Base-by-base conservation (phyloP, 345 rosid species). In the Citrus mangshanensis region DNA sequence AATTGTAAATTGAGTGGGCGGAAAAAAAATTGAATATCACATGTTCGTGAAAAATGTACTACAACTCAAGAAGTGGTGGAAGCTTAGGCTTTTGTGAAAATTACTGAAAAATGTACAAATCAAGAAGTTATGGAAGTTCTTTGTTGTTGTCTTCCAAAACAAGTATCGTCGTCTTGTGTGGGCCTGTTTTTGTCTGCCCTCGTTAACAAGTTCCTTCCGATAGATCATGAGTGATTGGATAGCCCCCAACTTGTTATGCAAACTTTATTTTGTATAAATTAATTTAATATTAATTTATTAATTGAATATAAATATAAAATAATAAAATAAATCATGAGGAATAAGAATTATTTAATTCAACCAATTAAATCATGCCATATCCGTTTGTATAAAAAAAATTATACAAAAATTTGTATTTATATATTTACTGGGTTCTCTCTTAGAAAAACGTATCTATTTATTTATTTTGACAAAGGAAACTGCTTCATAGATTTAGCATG, bases 331-430 rank as follows among this genome's bases (percentile, higher is more conserved):
- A 35, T 35, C 0, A 35, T 6, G 5, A 0, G 0, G 0, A 35
- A 0, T 1, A 35, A 0, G 1, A 35, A 5, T 0, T 35, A 35
- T 35, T 5, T 35, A 35, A 35, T 5, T 0, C 0, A 5, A 6
- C 0, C 1, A 35, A 35, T 35, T 6, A 35, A 35, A 35, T 35
- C 1, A 35, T 6, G 0, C 1, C 0, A 34, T 0, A 1, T 35
- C 0, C 1, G 0, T 35, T 35, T 35, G 0, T 35, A 35, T 6
- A 35, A 0, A 6, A 5, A 35, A 35, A 0, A 0, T 6, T 35
- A 0, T 35, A 35, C 0, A 35, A 35, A 0, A 34, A 0, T 35
- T 35, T 35, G 0, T 35, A 35, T 0, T 0, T 35, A 37, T 37
- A 37, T n/a, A 12, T 46, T 46, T 1, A 46, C 0, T 3, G 0